phyloP scores from a whole-genome alignment of 2,329 filamentous ascomycete species.

The Pseudogymnoascus sp. region DNA sequence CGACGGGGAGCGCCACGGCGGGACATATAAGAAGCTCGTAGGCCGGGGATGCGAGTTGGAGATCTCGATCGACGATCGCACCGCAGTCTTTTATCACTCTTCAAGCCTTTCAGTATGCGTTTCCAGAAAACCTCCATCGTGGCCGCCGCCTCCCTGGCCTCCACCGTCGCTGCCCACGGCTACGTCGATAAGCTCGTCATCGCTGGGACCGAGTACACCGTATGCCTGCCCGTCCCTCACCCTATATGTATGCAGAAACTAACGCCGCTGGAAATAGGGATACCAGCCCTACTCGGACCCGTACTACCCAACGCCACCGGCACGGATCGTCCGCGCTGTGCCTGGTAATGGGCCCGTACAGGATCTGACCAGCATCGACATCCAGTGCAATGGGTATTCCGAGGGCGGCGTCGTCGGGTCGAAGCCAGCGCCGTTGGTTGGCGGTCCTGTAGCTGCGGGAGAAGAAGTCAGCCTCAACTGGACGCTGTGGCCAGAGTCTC shows the following conservation, averaged over 20 bases:
- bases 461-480: conserved; percentile 46
- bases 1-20: not conserved
- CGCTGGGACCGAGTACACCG: conserved; percentile 32
- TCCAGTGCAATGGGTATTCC: conserved; percentile 50
- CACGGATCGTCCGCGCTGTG: conserved; percentile 50
- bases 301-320: conserved; percentile 34
- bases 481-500: conserved; percentile 42
- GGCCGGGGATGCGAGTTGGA: not conserved
- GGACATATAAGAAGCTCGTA: not conserved
- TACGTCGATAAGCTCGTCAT: conserved; percentile 42
- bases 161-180: conserved; percentile 42
- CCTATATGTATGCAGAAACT: conserved; percentile 7
- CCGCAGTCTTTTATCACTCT: conserved; percentile 13
- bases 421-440: conserved; percentile 46
- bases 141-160: conserved; percentile 24
- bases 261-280: conserved; percentile 17
- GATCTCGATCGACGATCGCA: not conserved
- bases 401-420: conserved; percentile 42
- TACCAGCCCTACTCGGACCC: conserved; percentile 37
- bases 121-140: conserved; percentile 5
- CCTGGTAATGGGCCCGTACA: conserved; percentile 52
- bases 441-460: conserved; percentile 46
- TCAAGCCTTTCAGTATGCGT: conserved; percentile 14
- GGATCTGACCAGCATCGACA: conserved; percentile 44
- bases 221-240: conserved; percentile 13